Conservation (phyloP, 139 green algal species). For the Volvox reticuliferus region DNA sequence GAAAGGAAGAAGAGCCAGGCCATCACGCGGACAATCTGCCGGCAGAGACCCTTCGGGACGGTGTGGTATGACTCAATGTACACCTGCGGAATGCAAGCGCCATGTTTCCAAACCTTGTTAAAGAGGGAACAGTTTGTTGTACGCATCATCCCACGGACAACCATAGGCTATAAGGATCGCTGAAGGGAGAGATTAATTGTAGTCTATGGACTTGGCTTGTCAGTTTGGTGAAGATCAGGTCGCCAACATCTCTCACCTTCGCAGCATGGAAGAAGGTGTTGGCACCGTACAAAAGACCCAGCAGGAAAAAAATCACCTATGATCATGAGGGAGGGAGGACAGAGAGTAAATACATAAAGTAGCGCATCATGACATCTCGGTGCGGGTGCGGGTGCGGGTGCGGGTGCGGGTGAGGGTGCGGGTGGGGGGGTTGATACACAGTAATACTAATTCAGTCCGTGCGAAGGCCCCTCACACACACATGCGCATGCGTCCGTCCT, state of each 20-base stretch:
- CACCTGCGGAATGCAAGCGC: neutral
- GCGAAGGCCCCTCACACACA: too few relatives aligned
- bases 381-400: too few relatives aligned
- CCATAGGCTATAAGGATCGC: neutral
- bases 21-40: conserved; percentile 60
- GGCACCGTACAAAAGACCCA: conserved; percentile 66
- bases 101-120: neutral
- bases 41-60: conserved; percentile 73
- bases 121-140: neutral
- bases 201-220: too few relatives aligned
- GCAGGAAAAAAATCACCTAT: conserved; percentile 67
- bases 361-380: too few relatives aligned
- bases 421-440: too few relatives aligned
- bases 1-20: conserved; percentile 67
- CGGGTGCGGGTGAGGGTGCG: too few relatives aligned
- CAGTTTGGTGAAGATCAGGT: too few relatives aligned
- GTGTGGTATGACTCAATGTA: conserved; percentile 68
- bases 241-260: conserved; percentile 41
- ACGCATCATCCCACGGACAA: neutral
- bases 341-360: neutral
- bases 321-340: neutral
- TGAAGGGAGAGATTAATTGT: too few relatives aligned
- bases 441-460: too few relatives aligned
- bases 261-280: conserved; percentile 74
- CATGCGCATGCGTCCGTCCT: too few relatives aligned